Conservation (phyloP, 2,329 filamentous ascomycete species). For the Pseudogymnoascus sp. region DNA sequence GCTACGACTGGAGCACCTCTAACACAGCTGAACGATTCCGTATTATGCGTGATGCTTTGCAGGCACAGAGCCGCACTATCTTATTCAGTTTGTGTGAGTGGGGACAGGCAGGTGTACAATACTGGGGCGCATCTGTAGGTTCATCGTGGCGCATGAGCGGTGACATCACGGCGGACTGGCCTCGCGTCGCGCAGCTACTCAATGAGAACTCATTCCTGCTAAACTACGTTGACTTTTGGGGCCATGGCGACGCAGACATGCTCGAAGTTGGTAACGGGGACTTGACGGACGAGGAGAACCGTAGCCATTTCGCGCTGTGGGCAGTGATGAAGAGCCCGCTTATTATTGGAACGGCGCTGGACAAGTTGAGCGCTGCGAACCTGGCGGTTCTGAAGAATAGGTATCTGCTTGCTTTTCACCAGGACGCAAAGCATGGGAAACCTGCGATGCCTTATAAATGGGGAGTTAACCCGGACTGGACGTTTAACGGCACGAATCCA, state of each 20-base stretch:
- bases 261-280: conserved; percentile 21
- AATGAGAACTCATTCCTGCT: conserved; percentile 42
- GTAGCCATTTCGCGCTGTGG: conserved; percentile 22
- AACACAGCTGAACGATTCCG: conserved; percentile 15
- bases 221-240: conserved; percentile 39
- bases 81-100: conserved; percentile 37
- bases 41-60: conserved; percentile 30
- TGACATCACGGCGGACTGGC: conserved; percentile 32
- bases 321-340: conserved; percentile 22
- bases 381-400: conserved; percentile 21
- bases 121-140: conserved; percentile 27
- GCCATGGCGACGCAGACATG: conserved; percentile 36
- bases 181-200: conserved; percentile 32
- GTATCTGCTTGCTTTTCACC: conserved; percentile 20
- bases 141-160: conserved; percentile 34
- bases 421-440: conserved; percentile 31
- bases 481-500: conserved; percentile 40
- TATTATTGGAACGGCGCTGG: conserved; percentile 22
- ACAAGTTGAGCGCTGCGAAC: conserved; percentile 24
- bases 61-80: conserved; percentile 31
- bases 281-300: conserved; percentile 35
- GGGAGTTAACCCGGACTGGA: conserved; percentile 42
- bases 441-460: conserved; percentile 36
- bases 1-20: conserved; percentile 43
- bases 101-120: conserved; percentile 40